Base-by-base conservation (phyloP, 2,329 filamentous ascomycete species). In the Colletotrichum melonis region DNA sequence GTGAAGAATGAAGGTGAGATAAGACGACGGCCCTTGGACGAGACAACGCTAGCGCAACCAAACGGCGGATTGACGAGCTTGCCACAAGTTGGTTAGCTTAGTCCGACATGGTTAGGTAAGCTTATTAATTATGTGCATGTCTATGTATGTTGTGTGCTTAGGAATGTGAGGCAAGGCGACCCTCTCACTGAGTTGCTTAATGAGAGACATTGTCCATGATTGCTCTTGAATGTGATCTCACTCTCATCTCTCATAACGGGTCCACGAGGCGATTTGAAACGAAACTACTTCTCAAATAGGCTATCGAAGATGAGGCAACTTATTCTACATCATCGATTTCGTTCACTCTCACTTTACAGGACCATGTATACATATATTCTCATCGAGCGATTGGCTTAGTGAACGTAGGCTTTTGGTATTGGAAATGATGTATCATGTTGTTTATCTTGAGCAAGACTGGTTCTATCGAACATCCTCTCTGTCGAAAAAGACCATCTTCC, bases 21-120 rank as follows among this genome's bases (percentile, higher is more conserved):
- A 70, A 66, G 67, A 58, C 60, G 42, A 46, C 2, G 19, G 19
- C 42, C 42, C 67, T 62, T 56, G 52, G 54, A 42, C 38, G 38
- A 49, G 59, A 54, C 30, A 49, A 49, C 28, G 52, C 35, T 70
- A 66, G 67, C 62, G 62, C 58, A 54, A 26, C 12, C 32, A 24
- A 63, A 52, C 42, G 19, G 24, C 28, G 30, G 30, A n/a, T n/a
- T 8, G 16, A 46, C 42, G 42, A 46, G 42, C 42, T 46, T 38
- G 35, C 35, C 35, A 38, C 35, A 38, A 38, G 5, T 46, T 46
- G 16, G 0, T 46, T 46, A 46, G 42, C 42, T 46, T n/a, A 46
- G 42, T n/a, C 42, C n/a, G 5, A 19, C 42, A 19, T 35, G 12
- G 24, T 19, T 69, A 42, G 58, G 46, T 69, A 56, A 42, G 65